Conservation (phyloP, 768 basidiomycete species). For the Podaxis sp. region DNA sequence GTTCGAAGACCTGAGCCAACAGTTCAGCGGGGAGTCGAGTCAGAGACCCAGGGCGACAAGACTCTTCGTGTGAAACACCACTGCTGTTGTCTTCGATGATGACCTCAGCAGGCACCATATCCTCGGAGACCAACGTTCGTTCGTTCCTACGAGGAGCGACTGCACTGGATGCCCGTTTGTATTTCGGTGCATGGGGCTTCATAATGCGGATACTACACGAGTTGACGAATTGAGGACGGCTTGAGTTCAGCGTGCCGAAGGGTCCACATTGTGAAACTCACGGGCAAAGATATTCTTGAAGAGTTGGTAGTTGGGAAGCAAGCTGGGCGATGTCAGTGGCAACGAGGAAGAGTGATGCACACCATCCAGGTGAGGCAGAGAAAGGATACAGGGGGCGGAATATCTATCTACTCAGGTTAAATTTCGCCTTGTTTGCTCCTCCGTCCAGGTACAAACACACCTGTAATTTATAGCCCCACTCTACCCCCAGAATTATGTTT, state of each 20-base stretch:
- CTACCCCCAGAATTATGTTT: not conserved
- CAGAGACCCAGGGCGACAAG: slow-evolving; percentile 16
- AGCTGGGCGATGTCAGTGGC: slow-evolving; percentile 1
- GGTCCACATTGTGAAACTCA: not conserved
- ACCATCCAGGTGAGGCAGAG: slow-evolving; percentile 11
- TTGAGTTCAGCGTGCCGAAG: not conserved
- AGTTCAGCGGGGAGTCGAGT: slow-evolving; percentile 30
- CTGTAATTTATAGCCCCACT: slow-evolving; percentile 6
- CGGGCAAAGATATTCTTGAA: not conserved
- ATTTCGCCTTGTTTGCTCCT: slow-evolving; percentile 12
- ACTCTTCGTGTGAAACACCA: not conserved
- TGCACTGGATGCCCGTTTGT: slow-evolving; percentile 2
- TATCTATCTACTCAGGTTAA: slow-evolving; percentile 8
- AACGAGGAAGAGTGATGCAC: not conserved
- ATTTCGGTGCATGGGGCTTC: not conserved
- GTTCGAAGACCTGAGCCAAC: slow-evolving; percentile 29
- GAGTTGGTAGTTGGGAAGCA: not conserved
- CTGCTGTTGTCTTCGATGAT: not conserved
- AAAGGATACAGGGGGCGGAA: not conserved
- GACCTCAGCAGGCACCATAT: not conserved
- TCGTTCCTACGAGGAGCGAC: not conserved
- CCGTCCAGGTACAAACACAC: slow-evolving; percentile 7
- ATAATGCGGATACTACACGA: not conserved
- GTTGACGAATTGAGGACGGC: not conserved
- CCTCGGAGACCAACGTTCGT: not conserved